Conservation (phyloP, 2,329 filamentous ascomycete species). For the Diaporthe amygdali region DNA sequence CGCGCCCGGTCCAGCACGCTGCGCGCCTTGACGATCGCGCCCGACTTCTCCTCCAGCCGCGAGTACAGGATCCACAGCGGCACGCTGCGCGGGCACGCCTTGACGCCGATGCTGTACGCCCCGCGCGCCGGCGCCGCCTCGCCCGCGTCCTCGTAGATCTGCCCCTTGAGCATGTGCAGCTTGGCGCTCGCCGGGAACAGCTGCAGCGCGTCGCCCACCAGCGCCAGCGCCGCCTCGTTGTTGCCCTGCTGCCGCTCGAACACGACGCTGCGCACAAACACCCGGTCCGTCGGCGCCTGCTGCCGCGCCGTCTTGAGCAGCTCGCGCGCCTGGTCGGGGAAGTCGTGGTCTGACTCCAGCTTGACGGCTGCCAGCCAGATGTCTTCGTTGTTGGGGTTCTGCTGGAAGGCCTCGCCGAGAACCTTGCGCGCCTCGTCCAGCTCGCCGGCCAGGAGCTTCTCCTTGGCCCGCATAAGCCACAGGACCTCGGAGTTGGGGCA, state of each 20-base stretch:
- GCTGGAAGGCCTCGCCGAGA: constrained; percentile 87
- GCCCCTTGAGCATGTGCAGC: constrained; percentile 98
- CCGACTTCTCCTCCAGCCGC: constrained; percentile 83
- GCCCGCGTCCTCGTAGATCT: constrained; percentile 87
- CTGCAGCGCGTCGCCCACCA: constrained; percentile 85
- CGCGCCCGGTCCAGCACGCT: constrained; percentile 92
- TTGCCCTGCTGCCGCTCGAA: constrained; percentile 89
- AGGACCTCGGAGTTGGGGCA: constrained; percentile 90
- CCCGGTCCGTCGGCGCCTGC: constrained; percentile 91
- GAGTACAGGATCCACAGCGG: constrained; percentile 90
- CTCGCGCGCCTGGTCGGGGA: constrained; percentile 80
- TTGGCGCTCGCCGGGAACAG: constrained; percentile 86
- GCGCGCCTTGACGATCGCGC: constrained; percentile 87
- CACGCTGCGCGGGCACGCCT: constrained; percentile 83
- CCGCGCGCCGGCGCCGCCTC: constrained; percentile 86
- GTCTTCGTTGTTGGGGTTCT: constrained; percentile 96
- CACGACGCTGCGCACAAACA: constrained; percentile 95
- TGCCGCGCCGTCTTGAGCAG: constrained; percentile 83
- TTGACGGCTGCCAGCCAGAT: constrained; percentile 98
- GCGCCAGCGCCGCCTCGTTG: constrained; percentile 79
- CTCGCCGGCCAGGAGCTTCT: constrained; percentile 89
- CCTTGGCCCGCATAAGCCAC: constrained; percentile 95
- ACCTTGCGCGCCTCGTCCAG: constrained; percentile 86
- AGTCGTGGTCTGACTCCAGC: constrained; percentile 87
- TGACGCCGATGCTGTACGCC: constrained; percentile 86